Conservation (phyloP, 306 rosid species). For the Corylus avellana region DNA sequence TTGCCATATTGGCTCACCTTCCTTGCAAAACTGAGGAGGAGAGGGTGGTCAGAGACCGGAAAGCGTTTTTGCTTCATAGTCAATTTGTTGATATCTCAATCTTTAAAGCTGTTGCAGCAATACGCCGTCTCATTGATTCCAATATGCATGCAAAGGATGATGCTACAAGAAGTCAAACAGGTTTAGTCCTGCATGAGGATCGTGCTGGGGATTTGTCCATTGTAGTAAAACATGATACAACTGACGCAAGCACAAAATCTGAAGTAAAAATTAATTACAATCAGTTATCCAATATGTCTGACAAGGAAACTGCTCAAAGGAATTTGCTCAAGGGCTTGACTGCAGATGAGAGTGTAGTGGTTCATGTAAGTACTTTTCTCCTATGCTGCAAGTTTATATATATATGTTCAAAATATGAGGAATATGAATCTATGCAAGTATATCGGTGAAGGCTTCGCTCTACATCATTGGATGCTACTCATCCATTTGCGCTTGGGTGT, state of each 20-base stretch:
- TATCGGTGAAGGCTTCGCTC: background rate
- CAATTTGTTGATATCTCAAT: slow-evolving; percentile 77
- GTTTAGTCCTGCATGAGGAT: slow-evolving; percentile 50
- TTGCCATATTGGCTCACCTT: slow-evolving; percentile 61
- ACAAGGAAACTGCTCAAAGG: slow-evolving; percentile 51
- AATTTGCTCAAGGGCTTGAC: slow-evolving; percentile 84
- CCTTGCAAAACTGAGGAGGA: slow-evolving; percentile 97
- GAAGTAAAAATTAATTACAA: slow-evolving; percentile 22
- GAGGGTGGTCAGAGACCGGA: slow-evolving; percentile 84
- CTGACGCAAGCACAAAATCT: slow-evolving; percentile 38
- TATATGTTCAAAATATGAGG: background rate
- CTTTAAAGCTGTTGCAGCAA: slow-evolving; percentile 72
- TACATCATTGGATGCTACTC: background rate
- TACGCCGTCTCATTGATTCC: slow-evolving; percentile 49
- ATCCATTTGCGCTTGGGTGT: background rate
- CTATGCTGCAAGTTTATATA: slow-evolving; percentile 4
- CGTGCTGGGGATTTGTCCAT: slow-evolving; percentile 67
- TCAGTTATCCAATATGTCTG: slow-evolving; percentile 26
- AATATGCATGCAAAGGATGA: slow-evolving; percentile 25
- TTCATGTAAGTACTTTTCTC: slow-evolving; percentile 64
- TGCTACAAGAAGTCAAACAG: slow-evolving; percentile 30
- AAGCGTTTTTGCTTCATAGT: slow-evolving; percentile 87
- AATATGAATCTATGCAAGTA: background rate
- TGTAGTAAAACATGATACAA: slow-evolving; percentile 44
- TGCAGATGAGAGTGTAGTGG: slow-evolving; percentile 85